Evolutionary conservation across 768 basidiomycete species (phyloP).

Genomic region (Hygrocybe punicea): DNA sequence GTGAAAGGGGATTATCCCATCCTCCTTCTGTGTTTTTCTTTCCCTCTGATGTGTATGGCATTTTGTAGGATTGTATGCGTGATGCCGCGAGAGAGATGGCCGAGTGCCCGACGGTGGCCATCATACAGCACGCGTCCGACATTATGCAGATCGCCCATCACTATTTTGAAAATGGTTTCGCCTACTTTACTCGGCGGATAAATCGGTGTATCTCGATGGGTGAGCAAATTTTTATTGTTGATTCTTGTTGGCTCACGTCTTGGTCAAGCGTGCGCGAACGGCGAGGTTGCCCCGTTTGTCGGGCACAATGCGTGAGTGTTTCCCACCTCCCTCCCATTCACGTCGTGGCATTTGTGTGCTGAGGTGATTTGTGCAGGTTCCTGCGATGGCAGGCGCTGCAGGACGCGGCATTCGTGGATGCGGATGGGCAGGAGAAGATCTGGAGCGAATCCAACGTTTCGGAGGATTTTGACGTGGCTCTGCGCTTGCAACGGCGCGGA

Average conservation of each 20-base stretch:
- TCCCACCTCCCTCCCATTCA: background rate
- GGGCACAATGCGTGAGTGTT: constrained; percentile 66
- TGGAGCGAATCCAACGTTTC: constrained; percentile 78
- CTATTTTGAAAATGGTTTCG: constrained; percentile 87
- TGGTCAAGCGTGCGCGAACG: constrained; percentile 65
- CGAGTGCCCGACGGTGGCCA: constrained; percentile 70
- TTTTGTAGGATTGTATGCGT: constrained; percentile 63
- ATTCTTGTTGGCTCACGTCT: constrained; percentile 20
- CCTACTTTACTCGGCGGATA: constrained; percentile 79
- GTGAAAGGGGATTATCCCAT: background rate
- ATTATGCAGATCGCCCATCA: constrained; percentile 84
- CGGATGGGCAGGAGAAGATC: constrained; percentile 64
- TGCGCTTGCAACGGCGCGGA: constrained; percentile 57
- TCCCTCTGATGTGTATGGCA: background rate
- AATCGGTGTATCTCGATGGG: constrained; percentile 73
- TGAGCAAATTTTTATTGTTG: constrained; percentile 37
- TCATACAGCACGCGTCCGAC: constrained; percentile 84
- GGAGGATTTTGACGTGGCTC: constrained; percentile 81
- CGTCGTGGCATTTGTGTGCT: background rate
- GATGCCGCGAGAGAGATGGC: constrained; percentile 83
- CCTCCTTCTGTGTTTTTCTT: background rate
- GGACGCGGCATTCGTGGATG: constrained; percentile 73
- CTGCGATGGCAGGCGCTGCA: constrained; percentile 84
- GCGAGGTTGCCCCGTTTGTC: constrained; percentile 78
- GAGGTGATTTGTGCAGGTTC: constrained; percentile 41